Conservation (phyloP, 1,284 basidiomycete species). For the Vanrija sp. region DNA sequence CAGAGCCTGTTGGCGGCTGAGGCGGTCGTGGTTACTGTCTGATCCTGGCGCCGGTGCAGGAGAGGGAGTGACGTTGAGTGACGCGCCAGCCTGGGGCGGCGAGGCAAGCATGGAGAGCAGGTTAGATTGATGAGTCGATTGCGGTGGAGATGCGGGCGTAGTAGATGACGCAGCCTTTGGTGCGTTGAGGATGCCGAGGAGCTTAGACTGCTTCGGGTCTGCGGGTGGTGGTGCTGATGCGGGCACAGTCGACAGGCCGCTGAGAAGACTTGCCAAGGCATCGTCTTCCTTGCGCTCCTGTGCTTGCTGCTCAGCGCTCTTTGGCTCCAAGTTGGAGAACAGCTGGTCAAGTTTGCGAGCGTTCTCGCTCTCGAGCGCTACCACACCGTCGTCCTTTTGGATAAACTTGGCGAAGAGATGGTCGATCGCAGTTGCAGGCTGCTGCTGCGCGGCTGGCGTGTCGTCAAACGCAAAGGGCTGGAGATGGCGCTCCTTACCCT, state of each 20-base stretch:
- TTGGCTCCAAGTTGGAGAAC: conserved; percentile 26
- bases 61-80: background rate
- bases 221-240: background rate
- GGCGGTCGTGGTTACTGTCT: background rate
- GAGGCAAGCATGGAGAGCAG: conserved; percentile 13
- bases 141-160: background rate
- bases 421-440: conserved; percentile 29
- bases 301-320: conserved; percentile 1
- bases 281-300: conserved; percentile 34
- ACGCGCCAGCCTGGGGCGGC: background rate
- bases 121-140: conserved; percentile 11
- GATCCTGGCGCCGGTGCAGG: background rate
- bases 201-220: conserved; percentile 10
- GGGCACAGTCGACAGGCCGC: conserved; percentile 17
- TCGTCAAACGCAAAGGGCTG: conserved; percentile 38
- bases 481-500: conserved; percentile 20
- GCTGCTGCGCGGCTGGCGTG: conserved; percentile 1
- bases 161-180: background rate
- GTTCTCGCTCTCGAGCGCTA: conserved; percentile 21
- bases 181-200: conserved; percentile 9
- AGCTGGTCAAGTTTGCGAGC: conserved; percentile 31
- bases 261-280: conserved; percentile 31
- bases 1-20: conserved; percentile 10
- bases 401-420: conserved; percentile 39
- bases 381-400: conserved; percentile 30